Conservation (phyloP, 371 early-diverging fungal species). For the Globomyces sp. region DNA sequence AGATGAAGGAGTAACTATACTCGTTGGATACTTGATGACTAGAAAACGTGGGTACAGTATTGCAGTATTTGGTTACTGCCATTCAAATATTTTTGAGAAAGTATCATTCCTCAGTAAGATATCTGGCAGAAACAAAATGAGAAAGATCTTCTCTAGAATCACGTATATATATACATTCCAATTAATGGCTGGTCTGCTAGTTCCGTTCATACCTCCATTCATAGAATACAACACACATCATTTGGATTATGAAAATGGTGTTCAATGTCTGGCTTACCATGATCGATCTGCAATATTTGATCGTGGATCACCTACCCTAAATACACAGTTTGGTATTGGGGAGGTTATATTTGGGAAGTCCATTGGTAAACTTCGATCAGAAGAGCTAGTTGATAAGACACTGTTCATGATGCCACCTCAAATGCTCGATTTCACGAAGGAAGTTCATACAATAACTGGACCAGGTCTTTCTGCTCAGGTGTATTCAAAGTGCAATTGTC, state of each 20-base stretch:
- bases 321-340: constrained; percentile 5
- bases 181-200: neutral
- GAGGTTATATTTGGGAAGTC: constrained; percentile 14
- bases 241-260: neutral
- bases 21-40: constrained; percentile 8
- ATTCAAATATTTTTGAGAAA: neutral
- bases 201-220: neutral
- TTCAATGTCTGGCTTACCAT: neutral
- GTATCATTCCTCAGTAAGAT: neutral
- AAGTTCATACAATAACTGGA: neutral
- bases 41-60: constrained; percentile 10
- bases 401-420: neutral
- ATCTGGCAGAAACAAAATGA: neutral
- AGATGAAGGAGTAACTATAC: neutral
- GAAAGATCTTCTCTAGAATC: neutral
- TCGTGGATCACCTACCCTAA: neutral
- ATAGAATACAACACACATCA: neutral
- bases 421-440: neutral
- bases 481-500: too few species aligned
- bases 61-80: constrained; percentile 7
- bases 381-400: neutral
- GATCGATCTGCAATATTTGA: neutral
- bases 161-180: neutral
- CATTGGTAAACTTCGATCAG: neutral
- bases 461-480: neutral